Base-by-base conservation (phyloP, 2,329 filamentous ascomycete genomes). In the Trichoderma sp. region DNA sequence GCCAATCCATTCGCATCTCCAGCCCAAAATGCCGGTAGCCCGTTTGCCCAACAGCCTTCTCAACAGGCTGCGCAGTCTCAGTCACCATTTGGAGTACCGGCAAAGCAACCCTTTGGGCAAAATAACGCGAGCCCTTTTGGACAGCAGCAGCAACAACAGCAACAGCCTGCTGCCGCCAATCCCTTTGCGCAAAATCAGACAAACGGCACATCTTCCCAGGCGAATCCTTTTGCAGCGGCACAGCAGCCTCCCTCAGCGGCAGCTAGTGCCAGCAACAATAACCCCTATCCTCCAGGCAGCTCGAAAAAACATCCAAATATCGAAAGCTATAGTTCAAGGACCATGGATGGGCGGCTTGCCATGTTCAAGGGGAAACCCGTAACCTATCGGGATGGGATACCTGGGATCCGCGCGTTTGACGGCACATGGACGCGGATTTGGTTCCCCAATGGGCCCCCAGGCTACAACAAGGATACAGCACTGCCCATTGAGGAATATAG, bases 401-500 rank as follows among this genome's bases (percentile, higher is more conserved):
- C 89, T 0, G 87, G 81, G 63, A 81, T 82, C 71, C 83, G 71
- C 70, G 85, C 78, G 25, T 78, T 80, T 42, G 85, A 89, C 72
- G 85, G 87, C 37, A 83, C 79, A 0, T 87, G 85, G 80, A 82
- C 85, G 60, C 88, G 86, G 71, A 89, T 94, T 58, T 92, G 90
- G 84, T 93, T 92, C 75, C 90, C 91, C 0, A 81, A 89, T 54
- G 92, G 92, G 0, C 84, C 90, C 25, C 91, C 90, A 1, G 77
- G 78, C 7, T 88, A 88, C 70, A 87, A 86, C 61, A 84, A 84
- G 70, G 86, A 90, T 70, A 90, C 90, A 9, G 88, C 92, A 75
- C 78, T 86, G 2, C 83, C 83, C 0, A 77, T 82, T 2, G 84
- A 86, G 7, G 69, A 75, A 42, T 92, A 92, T 70, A 84, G 87